Conservation (phyloP, 2,329 filamentous ascomycete species). For the Neofusicoccum sp. region DNA sequence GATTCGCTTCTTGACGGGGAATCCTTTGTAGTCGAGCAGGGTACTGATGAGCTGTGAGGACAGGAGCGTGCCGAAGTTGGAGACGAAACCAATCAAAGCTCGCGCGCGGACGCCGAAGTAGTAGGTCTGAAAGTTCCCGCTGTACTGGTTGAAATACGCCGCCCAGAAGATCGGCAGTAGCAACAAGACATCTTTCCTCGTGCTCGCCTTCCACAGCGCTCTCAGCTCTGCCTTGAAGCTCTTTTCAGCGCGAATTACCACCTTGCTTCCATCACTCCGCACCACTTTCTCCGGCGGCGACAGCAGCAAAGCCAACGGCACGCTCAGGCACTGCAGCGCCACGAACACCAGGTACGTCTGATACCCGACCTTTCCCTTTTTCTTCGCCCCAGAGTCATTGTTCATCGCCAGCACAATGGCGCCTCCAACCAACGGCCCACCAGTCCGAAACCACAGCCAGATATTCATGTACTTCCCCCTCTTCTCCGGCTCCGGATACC, state of each 20-base stretch:
- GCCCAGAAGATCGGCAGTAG: conserved; percentile 50
- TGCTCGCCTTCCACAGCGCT: conserved; percentile 38
- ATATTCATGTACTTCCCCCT: conserved; percentile 52
- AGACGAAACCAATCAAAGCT: conserved; percentile 52
- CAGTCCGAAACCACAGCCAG: conserved; percentile 55
- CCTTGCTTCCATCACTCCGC: conserved; percentile 44
- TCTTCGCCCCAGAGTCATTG: conserved; percentile 32
- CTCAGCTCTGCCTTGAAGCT: conserved; percentile 43
- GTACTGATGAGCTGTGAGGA: conserved; percentile 50
- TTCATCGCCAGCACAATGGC: conserved; percentile 52
- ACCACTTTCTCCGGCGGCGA: conserved; percentile 47
- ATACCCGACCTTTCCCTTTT: conserved; percentile 37
- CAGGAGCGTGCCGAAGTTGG: conserved; percentile 45
- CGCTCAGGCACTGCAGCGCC: conserved; percentile 41
- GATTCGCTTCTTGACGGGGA: conserved; percentile 47
- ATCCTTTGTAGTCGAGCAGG: conserved; percentile 47
- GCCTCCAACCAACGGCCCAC: conserved; percentile 53
- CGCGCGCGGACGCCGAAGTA: conserved; percentile 52
- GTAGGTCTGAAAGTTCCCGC: conserved; percentile 54
- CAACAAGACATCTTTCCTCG: conserved; percentile 39
- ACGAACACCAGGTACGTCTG: conserved; percentile 50
- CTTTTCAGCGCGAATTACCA: conserved; percentile 41
- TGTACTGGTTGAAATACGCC: conserved; percentile 50
- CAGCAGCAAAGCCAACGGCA: conserved; percentile 44
- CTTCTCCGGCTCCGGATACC: conserved; percentile 53